Base-by-base conservation (phyloP, 192 early-diverging fungal species). In the Coemansia umbellata region DNA sequence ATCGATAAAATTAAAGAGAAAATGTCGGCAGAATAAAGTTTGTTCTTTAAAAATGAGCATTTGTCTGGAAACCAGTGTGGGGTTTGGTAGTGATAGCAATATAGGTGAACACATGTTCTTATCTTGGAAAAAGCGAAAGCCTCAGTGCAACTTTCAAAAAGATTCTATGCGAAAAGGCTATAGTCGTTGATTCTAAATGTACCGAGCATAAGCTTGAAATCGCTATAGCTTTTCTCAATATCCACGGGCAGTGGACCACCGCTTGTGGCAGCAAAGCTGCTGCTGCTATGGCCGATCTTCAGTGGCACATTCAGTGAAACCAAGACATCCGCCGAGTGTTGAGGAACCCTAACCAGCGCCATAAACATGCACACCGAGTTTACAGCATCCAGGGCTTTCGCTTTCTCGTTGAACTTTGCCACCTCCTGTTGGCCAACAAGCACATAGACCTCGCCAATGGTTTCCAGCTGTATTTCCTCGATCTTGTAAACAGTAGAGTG, bases 401-500 rank as follows among this genome's bases (percentile, higher is more conserved):
- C 35, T 9, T 8, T 11, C 45, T 92, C 90, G 47, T 87, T 87
- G 62, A 92, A 94, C 63, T 94, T 97, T 24, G 86, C 82, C 4
- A 90, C 71, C 0, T 55, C 37, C 66, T 94, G 94, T 31, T 63
- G 44, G 7, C 90, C 91, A 18, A 62, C 63, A 1, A 93, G 53
- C 14, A 69, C 44, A 36, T 66, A 74, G 4, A 60, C 47, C n/a
- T 67, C 63, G 5, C 81, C 41, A 3, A 54, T 5, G 10, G 48
- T 22, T 21, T 53, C 27, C 3, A 51, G 11, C 17, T 32, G n/a
- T 4, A 51, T 17, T 0, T 31, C n/a, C 11, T 78, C 74, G 4
- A 31, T 19, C 14, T 73, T 76, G 42, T 60, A 43, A 8, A 67
- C 55, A 31, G 81, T 73, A 8, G 43, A 26, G 9, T 63, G 42